These are phyloP conservation scores for Yarrowia divulgata DNA, from an alignment of 805 yeast species.

Conservation along the genomic window DNA sequence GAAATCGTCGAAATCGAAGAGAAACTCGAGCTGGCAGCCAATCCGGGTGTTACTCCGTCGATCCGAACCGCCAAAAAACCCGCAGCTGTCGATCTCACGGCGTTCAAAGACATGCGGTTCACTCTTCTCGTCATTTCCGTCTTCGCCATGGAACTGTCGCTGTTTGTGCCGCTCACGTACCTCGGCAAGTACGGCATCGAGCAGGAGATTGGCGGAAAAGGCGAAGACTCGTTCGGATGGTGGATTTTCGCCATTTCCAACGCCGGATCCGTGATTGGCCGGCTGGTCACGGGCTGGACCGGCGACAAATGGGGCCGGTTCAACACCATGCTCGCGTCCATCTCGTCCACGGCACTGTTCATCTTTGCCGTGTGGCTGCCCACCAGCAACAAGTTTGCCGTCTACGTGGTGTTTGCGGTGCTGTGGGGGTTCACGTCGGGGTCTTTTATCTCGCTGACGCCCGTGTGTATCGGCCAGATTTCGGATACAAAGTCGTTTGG, in stretches of 20 bases:
- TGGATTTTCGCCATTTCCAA: constrained; percentile 58
- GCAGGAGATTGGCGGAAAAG: constrained; percentile 43
- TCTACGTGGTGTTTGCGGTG: constrained; percentile 60
- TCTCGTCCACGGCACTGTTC: constrained; percentile 56
- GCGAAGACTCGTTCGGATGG: constrained; percentile 46
- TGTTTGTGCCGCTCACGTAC: constrained; percentile 61
- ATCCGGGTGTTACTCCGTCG: constrained; percentile 19
- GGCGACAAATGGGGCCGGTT: constrained; percentile 65
- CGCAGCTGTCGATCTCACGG: constrained; percentile 47
- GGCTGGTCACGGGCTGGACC: constrained; percentile 61
- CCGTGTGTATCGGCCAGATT: constrained; percentile 72
- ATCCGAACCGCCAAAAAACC: neutral
- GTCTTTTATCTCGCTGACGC: constrained; percentile 68
- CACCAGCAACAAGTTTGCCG: constrained; percentile 50
- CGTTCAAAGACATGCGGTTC: constrained; percentile 48
- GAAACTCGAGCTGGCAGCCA: constrained; percentile 6
- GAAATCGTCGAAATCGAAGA: constrained; percentile 34
- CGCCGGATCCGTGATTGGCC: constrained; percentile 59
- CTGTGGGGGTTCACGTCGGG: constrained; percentile 66
- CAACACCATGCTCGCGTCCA: constrained; percentile 61
- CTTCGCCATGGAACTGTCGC: constrained; percentile 58
- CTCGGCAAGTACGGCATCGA: constrained; percentile 61
- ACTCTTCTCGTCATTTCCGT: constrained; percentile 47
- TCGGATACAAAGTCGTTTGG: constrained; percentile 72
- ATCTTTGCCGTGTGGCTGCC: constrained; percentile 72